Base-by-base conservation (phyloP, 164 flowering plant genomes). In the Dillenia suffruticosa region DNA sequence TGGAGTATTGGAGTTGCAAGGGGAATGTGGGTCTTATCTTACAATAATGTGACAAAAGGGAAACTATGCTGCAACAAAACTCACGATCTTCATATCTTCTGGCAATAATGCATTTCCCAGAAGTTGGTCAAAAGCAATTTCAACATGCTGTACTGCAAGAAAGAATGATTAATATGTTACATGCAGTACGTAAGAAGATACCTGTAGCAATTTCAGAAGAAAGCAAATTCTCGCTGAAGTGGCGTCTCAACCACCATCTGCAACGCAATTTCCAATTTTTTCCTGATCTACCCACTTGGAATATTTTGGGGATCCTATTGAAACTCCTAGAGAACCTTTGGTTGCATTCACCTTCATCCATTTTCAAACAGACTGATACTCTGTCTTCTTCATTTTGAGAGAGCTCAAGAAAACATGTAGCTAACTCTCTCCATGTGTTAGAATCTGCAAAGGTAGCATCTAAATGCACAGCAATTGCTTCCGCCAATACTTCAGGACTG, bases 381-480 rank as follows among this genome's bases (percentile, higher is more conserved):
- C 70, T 63, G 72, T 84, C 96, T 49, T 79, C 96, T 51, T 84
- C 92, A 66, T 15, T 61, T 12, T 57, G 77, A 63, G 74, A 71
- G 52, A 88, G 73, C 49, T 76, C 67, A 12, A 82, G 69, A 56
- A 90, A 75, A 69, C 96, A 87, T 24, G 71, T 55, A 49, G 96
- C 91, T 58, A 89, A 78, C 63, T 81, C 84, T 64, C 63, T 76
- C 97, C 96, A 94, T 46, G 65, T 75, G 19, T 48, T 61, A 54
- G 15, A 51, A 26, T 79, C 61, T 53, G 84, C 84, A 72, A 52
- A 65, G 32, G 88, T 74, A 59, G 88, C 88, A 70, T 93, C 96
- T 56, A 90, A 66, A 79, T 90, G 96, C 71, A 80, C 71, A 60
- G 88, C 86, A 72, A 85, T 81, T 91, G 86, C 86, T 74, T 85